These are phyloP conservation scores for Xylaria sp. DNA, from an alignment of 2,329 filamentous ascomycete genomes.

Conservation along the genomic window DNA sequence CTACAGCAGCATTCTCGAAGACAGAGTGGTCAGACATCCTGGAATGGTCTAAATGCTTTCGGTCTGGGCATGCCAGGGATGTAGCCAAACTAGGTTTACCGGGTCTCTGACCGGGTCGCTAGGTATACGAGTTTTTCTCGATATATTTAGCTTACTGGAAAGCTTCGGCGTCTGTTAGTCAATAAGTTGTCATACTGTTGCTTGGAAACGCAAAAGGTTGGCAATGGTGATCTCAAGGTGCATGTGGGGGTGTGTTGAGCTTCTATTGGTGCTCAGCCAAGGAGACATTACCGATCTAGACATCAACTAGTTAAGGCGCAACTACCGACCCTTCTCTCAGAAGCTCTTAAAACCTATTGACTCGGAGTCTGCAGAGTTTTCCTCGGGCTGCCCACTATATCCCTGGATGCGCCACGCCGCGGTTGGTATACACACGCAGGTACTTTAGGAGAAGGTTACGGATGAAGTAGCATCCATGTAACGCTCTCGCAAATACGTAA, in stretches of 20 bases:
- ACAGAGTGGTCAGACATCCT: slow-evolving; percentile 8
- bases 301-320: slow-evolving; percentile 12
- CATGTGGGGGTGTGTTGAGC: slow-evolving; percentile 35
- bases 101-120: not conserved
- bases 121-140: slow-evolving; percentile 1
- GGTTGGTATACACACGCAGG: no score
- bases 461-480: no score
- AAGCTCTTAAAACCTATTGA: slow-evolving; percentile 15
- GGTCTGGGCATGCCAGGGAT: not conserved
- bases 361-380: slow-evolving; percentile 22
- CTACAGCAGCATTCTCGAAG: slow-evolving; percentile 7
- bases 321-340: slow-evolving; percentile 10
- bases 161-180: slow-evolving; percentile 7
- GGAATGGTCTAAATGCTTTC: not conserved
- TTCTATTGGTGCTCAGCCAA: slow-evolving; percentile 35
- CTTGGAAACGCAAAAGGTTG: slow-evolving; percentile 10
- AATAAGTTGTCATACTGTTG: slow-evolving; percentile 26
- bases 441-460: no score
- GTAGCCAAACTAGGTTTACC: slow-evolving; percentile 7
- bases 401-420: not conserved
- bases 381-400: slow-evolving; percentile 7
- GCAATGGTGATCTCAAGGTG: not conserved
- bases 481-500: not conserved
- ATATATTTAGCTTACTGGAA: slow-evolving; percentile 4
- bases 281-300: not conserved